These are phyloP conservation scores for Talaromyces thailandensis DNA, from an alignment of 495 filamentous ascomycete genomes.

Conservation along the genomic window DNA sequence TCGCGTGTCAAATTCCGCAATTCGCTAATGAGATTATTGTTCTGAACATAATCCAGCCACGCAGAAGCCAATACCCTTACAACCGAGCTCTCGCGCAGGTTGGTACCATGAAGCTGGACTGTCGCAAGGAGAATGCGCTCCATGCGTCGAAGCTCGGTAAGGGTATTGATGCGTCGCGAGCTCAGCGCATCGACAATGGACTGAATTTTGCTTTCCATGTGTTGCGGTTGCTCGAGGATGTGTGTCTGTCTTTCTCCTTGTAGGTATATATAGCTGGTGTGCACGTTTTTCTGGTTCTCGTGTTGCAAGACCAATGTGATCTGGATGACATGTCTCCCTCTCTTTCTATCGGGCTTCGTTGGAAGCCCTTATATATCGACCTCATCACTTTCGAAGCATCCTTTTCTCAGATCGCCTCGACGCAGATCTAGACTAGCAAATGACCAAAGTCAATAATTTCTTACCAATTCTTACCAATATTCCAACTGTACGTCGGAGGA, in stretches of 20 bases:
- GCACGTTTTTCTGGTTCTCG: neutral
- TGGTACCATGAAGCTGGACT: slow-evolving; percentile 24
- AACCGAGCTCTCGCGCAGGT: slow-evolving; percentile 45
- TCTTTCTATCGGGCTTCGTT: neutral
- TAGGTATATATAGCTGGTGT: neutral
- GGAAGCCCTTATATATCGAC: neutral
- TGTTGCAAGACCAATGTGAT: neutral
- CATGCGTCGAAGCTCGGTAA: slow-evolving; percentile 66
- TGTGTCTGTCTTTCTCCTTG: neutral
- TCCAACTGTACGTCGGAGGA: too few species aligned
- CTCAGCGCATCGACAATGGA: slow-evolving; percentile 44
- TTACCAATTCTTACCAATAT: too few species aligned
- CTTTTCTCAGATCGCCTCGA: neutral
- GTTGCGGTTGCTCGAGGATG: neutral
- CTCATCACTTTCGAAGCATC: neutral
- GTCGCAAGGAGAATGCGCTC: slow-evolving; percentile 49
- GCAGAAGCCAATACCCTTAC: slow-evolving; percentile 60
- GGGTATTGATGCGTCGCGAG: slow-evolving; percentile 60
- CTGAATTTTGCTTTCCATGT: slow-evolving; percentile 36
- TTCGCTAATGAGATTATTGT: slow-evolving; percentile 64
- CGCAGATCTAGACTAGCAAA: neutral
- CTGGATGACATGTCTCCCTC: neutral
- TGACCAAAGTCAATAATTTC: neutral
- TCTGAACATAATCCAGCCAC: slow-evolving; percentile 67
- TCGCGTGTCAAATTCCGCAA: slow-evolving; percentile 58